Evolutionary conservation across 257 asterid species (phyloP).

Genomic region (Rehmannia glutinosa): DNA sequence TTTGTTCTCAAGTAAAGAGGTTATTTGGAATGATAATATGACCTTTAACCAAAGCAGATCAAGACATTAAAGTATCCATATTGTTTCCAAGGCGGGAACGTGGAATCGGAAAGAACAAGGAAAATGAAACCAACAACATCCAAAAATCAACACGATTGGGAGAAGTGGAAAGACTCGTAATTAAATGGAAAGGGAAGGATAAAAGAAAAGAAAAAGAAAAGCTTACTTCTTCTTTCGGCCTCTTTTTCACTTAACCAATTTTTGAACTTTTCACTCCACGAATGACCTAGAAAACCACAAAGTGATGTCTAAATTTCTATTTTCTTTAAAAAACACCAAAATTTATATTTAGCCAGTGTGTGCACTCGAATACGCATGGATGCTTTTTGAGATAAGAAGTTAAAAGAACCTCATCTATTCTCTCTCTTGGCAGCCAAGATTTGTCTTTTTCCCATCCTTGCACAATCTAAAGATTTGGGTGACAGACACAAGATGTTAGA

Average conservation of each 20-base stretch:
- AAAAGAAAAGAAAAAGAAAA: slow-evolving; percentile 1
- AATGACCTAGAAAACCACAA: slow-evolving; percentile 45
- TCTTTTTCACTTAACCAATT: slow-evolving; percentile 83
- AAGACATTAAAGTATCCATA: background rate
- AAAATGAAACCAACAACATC: background rate
- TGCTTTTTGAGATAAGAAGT: slow-evolving; percentile 2
- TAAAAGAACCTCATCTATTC: slow-evolving; percentile 70
- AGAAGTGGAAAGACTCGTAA: background rate
- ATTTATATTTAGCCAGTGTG: background rate
- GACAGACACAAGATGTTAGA: slow-evolving; percentile 17
- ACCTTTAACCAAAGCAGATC: no score
- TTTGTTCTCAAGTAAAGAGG: background rate
- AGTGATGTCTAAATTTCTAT: background rate
- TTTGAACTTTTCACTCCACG: slow-evolving; percentile 67
- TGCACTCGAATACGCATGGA: slow-evolving; percentile 5
- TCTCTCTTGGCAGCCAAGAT: slow-evolving; percentile 85
- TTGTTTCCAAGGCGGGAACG: background rate
- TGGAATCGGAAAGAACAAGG: background rate
- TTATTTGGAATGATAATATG: no score
- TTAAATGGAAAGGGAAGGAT: no score
- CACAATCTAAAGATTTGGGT: slow-evolving; percentile 50
- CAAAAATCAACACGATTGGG: background rate
- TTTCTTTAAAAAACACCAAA: background rate
- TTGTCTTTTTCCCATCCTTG: slow-evolving; percentile 78
- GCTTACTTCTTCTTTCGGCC: slow-evolving; percentile 81